Conservation (phyloP, 2,329 filamentous ascomycete genomes). For the Byssothecium circinans region DNA sequence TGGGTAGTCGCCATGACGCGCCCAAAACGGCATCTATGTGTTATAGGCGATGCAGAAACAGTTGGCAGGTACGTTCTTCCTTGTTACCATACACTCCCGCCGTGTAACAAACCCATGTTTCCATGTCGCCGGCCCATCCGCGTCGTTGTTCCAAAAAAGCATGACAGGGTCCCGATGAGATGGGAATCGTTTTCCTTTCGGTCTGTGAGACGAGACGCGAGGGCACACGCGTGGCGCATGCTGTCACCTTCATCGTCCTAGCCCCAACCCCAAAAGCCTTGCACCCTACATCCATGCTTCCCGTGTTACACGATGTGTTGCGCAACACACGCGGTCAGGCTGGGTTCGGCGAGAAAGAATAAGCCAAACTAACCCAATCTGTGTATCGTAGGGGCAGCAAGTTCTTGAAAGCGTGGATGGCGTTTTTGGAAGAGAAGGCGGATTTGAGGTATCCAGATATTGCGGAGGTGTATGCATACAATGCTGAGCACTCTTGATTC, state of each 20-base stretch:
- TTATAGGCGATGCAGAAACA: conserved; percentile 93
- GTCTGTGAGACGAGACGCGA: conserved; percentile 6
- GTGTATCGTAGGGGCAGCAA: conserved; percentile 66
- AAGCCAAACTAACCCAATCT: too few relatives aligned
- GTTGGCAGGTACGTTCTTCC: conserved; percentile 69
- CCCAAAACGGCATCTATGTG: conserved; percentile 83
- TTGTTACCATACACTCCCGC: too few relatives aligned
- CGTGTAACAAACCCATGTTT: too few relatives aligned
- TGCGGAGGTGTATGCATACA: conserved; percentile 46
- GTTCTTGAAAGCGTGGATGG: conserved; percentile 91
- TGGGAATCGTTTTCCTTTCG: conserved; percentile 7
- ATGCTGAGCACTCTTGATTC: too few relatives aligned
- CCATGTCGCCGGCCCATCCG: too few relatives aligned
- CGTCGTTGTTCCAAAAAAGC: too few relatives aligned
- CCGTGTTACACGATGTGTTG: neutral
- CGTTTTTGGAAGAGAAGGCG: conserved; percentile 82
- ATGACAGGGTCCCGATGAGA: neutral
- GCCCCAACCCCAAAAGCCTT: neutral
- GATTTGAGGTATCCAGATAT: conserved; percentile 86
- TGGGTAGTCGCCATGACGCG: conserved; percentile 94
- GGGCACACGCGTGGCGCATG: too few relatives aligned
- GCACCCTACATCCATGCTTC: neutral
- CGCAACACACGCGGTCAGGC: too few relatives aligned
- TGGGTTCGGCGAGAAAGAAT: too few relatives aligned
- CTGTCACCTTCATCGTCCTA: too few relatives aligned